Evolutionary conservation across 306 rosid genomes (phyloP).

Genomic region (Bauhinia variegata): DNA sequence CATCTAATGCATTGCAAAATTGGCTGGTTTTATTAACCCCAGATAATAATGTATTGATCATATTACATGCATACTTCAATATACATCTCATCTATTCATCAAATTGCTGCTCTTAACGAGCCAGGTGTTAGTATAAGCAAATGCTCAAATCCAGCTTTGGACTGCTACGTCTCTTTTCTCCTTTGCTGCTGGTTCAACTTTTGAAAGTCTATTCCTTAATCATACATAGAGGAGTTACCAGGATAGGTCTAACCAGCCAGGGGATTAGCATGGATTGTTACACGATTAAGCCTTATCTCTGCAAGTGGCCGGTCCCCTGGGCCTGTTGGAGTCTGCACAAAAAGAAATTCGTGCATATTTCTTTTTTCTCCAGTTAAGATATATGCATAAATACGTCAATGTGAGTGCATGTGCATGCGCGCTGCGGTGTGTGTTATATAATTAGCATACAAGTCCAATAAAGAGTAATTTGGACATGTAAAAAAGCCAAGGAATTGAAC

Average conservation of each 20-base stretch:
- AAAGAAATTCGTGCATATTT: conserved; percentile 7
- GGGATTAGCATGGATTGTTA: conserved; percentile 84
- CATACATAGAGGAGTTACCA: conserved; percentile 14
- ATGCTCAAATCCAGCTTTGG: conserved; percentile 22
- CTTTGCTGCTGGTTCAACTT: conserved; percentile 13
- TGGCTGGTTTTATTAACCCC: no score
- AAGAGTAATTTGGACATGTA: not conserved
- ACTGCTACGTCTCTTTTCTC: conserved; percentile 4
- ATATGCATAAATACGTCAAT: not conserved
- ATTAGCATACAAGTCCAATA: not conserved
- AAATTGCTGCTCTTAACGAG: conserved; percentile 31
- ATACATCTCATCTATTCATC: conserved; percentile 22
- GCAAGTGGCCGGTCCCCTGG: conserved; percentile 93
- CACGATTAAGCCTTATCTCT: conserved; percentile 91
- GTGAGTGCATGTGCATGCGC: no score
- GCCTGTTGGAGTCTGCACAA: conserved; percentile 89
- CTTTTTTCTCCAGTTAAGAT: not conserved
- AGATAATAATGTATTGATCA: no score
- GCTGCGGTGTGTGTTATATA: no score
- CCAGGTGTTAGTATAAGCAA: not conserved
- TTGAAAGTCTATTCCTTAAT: not conserved
- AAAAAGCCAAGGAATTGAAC: conserved; percentile 2
- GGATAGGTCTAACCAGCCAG: conserved; percentile 64
- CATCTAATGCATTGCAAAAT: no score
- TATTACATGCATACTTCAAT: not conserved